Evolutionary conservation across 2,329 filamentous ascomycete species (phyloP).

Genomic region (Parastagonospora nodorum): DNA sequence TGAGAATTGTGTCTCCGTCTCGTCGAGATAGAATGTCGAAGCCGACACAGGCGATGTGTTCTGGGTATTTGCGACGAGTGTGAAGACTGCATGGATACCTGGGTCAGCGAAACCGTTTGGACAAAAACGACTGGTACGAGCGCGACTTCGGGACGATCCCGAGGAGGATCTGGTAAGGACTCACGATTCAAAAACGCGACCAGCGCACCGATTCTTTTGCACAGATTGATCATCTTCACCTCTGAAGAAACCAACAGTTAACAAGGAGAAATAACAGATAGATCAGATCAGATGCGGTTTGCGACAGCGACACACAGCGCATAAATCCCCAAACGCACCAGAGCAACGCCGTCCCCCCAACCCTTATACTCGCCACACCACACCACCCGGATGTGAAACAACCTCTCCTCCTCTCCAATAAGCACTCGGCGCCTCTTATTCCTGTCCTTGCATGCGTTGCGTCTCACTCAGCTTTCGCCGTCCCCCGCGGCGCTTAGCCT

Average conservation of each 20-base stretch:
- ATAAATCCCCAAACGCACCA: neutral
- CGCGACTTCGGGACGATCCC: neutral
- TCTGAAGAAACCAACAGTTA: neutral
- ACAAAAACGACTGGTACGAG: no score
- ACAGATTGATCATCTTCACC: conserved; percentile 1
- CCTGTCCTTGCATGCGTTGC: neutral
- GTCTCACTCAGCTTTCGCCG: neutral
- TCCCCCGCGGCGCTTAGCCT: no score
- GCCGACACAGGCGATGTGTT: conserved; percentile 16
- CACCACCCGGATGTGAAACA: neutral
- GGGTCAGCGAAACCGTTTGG: no score
- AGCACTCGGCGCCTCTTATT: neutral
- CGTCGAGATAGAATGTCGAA: conserved; percentile 37
- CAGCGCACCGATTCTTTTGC: conserved; percentile 7
- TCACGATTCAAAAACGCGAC: conserved; percentile 17
- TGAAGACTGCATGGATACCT: conserved; percentile 16
- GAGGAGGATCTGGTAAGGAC: neutral
- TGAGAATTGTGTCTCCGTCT: conserved; percentile 44
- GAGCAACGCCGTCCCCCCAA: neutral
- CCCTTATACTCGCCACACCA: neutral
- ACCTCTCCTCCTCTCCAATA: neutral
- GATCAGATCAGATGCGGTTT: neutral
- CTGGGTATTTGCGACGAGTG: conserved; percentile 19
- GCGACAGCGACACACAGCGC: neutral
- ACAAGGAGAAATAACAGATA: neutral